Conservation (phyloP, 1,284 basidiomycete genomes). For the Ustilago vetiveriae region DNA sequence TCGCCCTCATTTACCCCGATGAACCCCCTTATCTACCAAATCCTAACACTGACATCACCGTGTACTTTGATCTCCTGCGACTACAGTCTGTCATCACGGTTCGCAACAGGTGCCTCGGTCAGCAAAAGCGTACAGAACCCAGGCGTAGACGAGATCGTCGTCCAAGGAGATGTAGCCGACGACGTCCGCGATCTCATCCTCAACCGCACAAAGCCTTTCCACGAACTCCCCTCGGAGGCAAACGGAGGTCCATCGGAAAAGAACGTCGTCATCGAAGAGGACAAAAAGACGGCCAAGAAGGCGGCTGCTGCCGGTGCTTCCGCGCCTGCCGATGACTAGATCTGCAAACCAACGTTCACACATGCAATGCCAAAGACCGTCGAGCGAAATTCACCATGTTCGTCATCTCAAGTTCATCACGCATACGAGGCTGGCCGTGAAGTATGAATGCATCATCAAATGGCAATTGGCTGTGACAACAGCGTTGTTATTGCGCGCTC, state of each 20-base stretch:
- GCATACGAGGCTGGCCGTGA: too few species aligned
- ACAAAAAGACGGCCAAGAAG: constrained; percentile 59
- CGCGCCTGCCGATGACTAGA: constrained; percentile 23
- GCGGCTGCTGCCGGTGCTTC: constrained; percentile 27
- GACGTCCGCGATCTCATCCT: constrained; percentile 59
- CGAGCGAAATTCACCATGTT: too few species aligned
- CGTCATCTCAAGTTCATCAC: too few species aligned
- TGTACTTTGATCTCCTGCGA: too few species aligned
- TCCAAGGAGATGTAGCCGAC: constrained; percentile 66
- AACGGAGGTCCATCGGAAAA: constrained; percentile 56
- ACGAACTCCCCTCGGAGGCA: constrained; percentile 57
- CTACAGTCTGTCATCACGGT: constrained; percentile 59
- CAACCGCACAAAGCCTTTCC: constrained; percentile 59
- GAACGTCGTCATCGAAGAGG: constrained; percentile 63
- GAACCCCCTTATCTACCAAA: too few species aligned
- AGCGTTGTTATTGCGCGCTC: too few species aligned
- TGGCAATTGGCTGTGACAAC: too few species aligned
- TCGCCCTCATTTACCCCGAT: too few species aligned
- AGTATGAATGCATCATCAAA: too few species aligned
- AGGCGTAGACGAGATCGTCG: constrained; percentile 63
- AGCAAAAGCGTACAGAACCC: constrained; percentile 62
- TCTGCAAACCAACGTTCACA: too few species aligned
- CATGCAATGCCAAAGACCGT: too few species aligned
- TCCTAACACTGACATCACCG: too few species aligned
- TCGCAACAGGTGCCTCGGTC: constrained; percentile 66